Conservation (phyloP, 345 rosid species). For the Bruguiera gymnorhiza region DNA sequence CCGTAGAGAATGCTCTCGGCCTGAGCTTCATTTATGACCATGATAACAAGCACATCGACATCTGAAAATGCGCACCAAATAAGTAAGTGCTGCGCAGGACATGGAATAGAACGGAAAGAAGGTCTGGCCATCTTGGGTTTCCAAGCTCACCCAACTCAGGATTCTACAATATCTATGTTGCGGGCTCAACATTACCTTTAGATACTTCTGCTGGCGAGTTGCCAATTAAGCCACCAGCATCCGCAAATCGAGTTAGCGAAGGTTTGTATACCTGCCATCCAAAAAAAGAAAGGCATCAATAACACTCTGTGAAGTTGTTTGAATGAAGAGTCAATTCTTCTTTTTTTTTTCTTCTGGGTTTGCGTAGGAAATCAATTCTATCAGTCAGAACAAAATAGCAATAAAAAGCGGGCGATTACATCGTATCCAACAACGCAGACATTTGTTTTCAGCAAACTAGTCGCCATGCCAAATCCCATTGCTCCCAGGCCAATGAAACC, state of each 20-base stretch:
- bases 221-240: constrained; percentile 68
- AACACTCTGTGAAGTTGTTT: too few species aligned
- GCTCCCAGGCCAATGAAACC: constrained; percentile 99
- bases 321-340: too few species aligned
- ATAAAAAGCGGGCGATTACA: constrained; percentile 44
- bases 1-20: constrained; percentile 81
- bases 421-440: constrained; percentile 75
- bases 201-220: constrained; percentile 74
- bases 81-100: too few species aligned
- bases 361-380: too few species aligned
- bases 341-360: too few species aligned
- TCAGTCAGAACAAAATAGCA: too few species aligned
- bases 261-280: constrained; percentile 83
- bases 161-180: too few species aligned
- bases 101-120: too few species aligned
- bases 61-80: constrained; percentile 33
- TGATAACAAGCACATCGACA: constrained; percentile 76
- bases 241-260: constrained; percentile 57
- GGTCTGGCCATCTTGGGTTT: too few species aligned
- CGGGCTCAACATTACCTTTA: constrained; percentile 45
- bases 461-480: constrained; percentile 99
- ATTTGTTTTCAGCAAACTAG: constrained; percentile 63
- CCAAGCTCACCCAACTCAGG: too few species aligned
- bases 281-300: background rate
- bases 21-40: constrained; percentile 94